Conservation (phyloP, 2,329 filamentous ascomycete species). For the Ambrosiella xylebori region DNA sequence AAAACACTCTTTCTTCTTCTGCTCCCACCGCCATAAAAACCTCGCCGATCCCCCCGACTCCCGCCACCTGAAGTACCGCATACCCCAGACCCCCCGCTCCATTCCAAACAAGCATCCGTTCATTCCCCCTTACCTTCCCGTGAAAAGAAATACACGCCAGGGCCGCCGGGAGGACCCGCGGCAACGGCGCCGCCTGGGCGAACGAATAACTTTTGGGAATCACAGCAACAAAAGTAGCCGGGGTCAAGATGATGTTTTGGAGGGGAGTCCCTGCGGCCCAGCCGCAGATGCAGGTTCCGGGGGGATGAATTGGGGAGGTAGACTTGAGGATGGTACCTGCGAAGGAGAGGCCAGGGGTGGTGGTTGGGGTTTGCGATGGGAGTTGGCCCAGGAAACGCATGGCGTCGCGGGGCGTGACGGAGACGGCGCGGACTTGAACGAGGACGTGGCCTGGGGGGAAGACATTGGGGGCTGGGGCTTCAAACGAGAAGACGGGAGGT, state of each 20-base stretch:
- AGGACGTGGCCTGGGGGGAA: neutral
- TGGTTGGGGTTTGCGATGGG: no score
- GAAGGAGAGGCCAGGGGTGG: no score
- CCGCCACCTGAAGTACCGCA: neutral
- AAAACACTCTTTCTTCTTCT: neutral
- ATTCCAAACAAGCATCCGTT: neutral
- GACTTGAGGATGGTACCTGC: no score
- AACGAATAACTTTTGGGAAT: neutral
- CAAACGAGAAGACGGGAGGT: neutral
- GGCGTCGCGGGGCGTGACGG: neutral
- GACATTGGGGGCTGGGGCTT: neutral
- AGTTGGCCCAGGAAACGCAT: neutral
- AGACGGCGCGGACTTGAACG: neutral
- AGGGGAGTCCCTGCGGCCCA: neutral
- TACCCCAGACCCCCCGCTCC: neutral
- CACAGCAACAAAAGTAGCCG: neutral
- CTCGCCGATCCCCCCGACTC: neutral
- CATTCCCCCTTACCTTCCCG: neutral
- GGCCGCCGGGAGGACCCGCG: neutral
- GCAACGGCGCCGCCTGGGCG: neutral
- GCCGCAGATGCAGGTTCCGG: neutral
- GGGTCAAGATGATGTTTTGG: neutral
- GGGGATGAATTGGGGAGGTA: no score
- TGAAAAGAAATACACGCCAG: neutral
- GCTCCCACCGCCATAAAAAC: neutral